These are phyloP conservation scores for Ceriops decandra DNA, from an alignment of 345 rosid genomes.

Conservation along the genomic window DNA sequence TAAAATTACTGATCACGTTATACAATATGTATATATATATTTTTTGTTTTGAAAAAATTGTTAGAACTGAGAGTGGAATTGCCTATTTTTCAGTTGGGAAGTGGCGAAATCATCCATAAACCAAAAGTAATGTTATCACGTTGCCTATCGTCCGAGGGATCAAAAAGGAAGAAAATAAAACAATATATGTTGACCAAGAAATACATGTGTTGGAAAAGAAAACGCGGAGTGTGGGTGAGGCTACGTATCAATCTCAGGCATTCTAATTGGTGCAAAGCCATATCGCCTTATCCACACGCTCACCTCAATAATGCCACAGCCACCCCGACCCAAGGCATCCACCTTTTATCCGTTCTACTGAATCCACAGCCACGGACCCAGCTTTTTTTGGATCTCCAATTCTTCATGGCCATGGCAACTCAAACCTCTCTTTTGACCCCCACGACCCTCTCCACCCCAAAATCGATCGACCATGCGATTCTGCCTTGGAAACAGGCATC, in stretches of 20 bases:
- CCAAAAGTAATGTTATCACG: too few relatives aligned
- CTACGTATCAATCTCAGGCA: slow-evolving; percentile 28
- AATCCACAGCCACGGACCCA: not conserved
- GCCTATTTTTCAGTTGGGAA: too few relatives aligned
- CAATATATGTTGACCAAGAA: not conserved
- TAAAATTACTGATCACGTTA: too few relatives aligned
- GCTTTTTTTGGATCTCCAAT: not conserved
- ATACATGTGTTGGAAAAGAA: not conserved
- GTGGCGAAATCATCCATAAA: too few relatives aligned
- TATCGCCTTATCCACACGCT: slow-evolving; percentile 46
- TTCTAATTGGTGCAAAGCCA: slow-evolving; percentile 42
- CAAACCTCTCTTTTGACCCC: slow-evolving; percentile 63
- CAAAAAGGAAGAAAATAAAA: not conserved
- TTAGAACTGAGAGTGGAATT: too few relatives aligned
- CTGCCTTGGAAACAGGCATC: slow-evolving; percentile 45
- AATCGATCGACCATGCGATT: slow-evolving; percentile 36
- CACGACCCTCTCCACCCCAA: slow-evolving; percentile 40
- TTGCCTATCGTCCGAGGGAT: too few relatives aligned
- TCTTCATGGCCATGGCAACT: slow-evolving; percentile 50
- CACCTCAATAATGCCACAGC: slow-evolving; percentile 22
- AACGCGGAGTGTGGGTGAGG: slow-evolving; percentile 16
- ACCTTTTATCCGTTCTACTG: not conserved
- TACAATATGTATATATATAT: too few relatives aligned
- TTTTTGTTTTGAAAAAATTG: too few relatives aligned
- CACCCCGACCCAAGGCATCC: not conserved